Conservation (phyloP, 2,329 filamentous ascomycete genomes). For the Rutstroemia sp. region DNA sequence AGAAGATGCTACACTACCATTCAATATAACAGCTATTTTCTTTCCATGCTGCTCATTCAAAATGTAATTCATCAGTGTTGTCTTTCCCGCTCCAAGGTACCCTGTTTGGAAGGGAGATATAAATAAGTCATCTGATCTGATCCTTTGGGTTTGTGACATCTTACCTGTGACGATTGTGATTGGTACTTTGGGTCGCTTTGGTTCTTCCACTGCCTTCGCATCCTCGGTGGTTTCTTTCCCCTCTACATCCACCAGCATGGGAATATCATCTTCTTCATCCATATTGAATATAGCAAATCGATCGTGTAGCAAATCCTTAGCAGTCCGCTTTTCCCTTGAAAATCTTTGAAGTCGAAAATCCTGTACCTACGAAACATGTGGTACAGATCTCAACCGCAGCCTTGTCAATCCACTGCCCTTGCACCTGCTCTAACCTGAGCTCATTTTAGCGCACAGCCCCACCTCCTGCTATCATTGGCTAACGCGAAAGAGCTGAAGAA, state of each 20-base stretch:
- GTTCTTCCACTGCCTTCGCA: conserved; percentile 34
- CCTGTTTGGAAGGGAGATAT: conserved; percentile 42
- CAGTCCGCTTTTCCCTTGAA: not conserved
- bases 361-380: not conserved
- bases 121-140: not conserved
- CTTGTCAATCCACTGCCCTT: not conserved
- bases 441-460: not conserved
- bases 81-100: conserved; percentile 93
- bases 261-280: conserved; percentile 58
- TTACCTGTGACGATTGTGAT: conserved; percentile 78
- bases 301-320: not conserved
- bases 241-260: conserved; percentile 50
- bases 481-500: conserved; percentile 2
- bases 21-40: conserved; percentile 96
- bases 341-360: not conserved
- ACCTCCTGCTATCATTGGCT: conserved; percentile 1
- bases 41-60: conserved; percentile 92
- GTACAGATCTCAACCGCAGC: not conserved
- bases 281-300: conserved; percentile 33
- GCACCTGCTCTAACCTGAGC: not conserved
- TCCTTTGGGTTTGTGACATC: conserved; percentile 6
- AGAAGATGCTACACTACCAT: conserved; percentile 48
- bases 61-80: conserved; percentile 92
- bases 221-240: conserved; percentile 30
- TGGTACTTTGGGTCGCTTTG: conserved; percentile 58